A percentile compares a stretch with the other conserved stretches of the same genome.
Evolutionary conservation across 2,329 filamentous ascomycete species (phyloP).

Genomic region (Colletotrichum destructivum): DNA sequence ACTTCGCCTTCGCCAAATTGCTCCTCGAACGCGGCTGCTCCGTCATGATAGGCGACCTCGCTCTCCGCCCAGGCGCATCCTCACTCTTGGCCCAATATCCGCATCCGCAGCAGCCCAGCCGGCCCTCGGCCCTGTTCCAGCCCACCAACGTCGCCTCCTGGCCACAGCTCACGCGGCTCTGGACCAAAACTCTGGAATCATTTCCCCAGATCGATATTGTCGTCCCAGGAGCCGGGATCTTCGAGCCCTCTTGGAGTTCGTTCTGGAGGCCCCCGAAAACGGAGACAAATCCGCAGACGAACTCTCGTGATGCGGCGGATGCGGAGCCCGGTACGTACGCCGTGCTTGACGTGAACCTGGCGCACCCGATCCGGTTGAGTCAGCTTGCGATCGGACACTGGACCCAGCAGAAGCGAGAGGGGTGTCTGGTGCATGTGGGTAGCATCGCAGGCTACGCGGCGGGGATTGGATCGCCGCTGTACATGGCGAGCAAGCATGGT

Average conservation of each 20-base stretch:
- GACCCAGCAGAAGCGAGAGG: constrained; percentile 49
- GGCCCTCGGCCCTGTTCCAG: constrained; percentile 52
- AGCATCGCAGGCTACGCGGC: constrained; percentile 53
- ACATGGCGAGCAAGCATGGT: constrained; percentile 56
- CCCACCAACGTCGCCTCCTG: constrained; percentile 55
- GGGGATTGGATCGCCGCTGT: constrained; percentile 52
- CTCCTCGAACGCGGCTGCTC: constrained; percentile 55
- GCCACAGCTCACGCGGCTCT: constrained; percentile 52
- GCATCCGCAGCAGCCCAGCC: constrained; percentile 42
- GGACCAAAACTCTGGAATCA: constrained; percentile 46
- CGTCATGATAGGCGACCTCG: constrained; percentile 55
- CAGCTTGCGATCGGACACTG: constrained; percentile 58
- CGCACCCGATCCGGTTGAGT: constrained; percentile 54
- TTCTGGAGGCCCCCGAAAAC: constrained; percentile 56
- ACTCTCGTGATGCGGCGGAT: constrained; percentile 48
- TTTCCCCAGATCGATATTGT: constrained; percentile 55
- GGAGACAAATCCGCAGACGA: constrained; percentile 47
- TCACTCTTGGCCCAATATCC: constrained; percentile 51
- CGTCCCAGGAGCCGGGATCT: constrained; percentile 55
- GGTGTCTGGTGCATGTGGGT: constrained; percentile 52
- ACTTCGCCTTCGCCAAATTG: constrained; percentile 52
- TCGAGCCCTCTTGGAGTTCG: constrained; percentile 53
- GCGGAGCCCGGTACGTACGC: constrained; percentile 52
- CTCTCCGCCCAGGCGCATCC: constrained; percentile 53
- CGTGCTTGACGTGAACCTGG: constrained; percentile 55